Conservation (phyloP, 352 stramenopile species). For the Pythium aphanidermatum region DNA sequence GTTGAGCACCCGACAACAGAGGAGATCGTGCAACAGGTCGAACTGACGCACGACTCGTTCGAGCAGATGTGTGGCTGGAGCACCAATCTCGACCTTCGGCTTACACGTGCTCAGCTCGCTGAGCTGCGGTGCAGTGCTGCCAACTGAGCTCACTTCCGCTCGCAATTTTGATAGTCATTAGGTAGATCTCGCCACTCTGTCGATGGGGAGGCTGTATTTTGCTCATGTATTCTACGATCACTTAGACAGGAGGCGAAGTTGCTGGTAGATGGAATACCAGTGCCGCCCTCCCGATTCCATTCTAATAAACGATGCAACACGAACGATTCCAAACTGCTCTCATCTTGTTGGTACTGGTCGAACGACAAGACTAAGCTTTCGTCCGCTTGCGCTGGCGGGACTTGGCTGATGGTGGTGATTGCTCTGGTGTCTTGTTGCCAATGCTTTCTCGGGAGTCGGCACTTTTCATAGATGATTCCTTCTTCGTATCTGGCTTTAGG, state of each 20-base stretch:
- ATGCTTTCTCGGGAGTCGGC: no score
- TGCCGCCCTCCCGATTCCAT: background rate
- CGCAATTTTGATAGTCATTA: conserved; percentile 15
- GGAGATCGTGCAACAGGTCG: conserved; percentile 80
- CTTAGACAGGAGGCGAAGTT: no score
- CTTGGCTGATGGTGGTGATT: background rate
- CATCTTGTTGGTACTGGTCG: no score
- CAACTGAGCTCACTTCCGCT: background rate
- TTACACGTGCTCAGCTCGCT: conserved; percentile 70
- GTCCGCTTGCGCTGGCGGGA: conserved; percentile 5
- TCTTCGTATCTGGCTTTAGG: conserved; percentile 65
- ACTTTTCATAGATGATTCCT: background rate
- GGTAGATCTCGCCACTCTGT: conserved; percentile 7
- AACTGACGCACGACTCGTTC: conserved; percentile 78
- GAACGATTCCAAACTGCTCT: no score
- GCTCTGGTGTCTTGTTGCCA: no score
- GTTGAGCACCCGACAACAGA: conserved; percentile 72
- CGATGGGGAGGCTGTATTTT: conserved; percentile 2
- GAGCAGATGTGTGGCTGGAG: conserved; percentile 82
- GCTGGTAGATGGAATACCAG: conserved; percentile 22
- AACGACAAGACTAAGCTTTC: background rate
- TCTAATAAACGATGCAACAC: conserved; percentile 5
- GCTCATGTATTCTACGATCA: no score
- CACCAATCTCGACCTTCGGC: conserved; percentile 64
- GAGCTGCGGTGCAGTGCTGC: conserved; percentile 41